Evolutionary conservation across 1,284 basidiomycete species (phyloP), one percentile per base, ranked within the genome.

Genomic region (Cerioporus squamosus): DNA sequence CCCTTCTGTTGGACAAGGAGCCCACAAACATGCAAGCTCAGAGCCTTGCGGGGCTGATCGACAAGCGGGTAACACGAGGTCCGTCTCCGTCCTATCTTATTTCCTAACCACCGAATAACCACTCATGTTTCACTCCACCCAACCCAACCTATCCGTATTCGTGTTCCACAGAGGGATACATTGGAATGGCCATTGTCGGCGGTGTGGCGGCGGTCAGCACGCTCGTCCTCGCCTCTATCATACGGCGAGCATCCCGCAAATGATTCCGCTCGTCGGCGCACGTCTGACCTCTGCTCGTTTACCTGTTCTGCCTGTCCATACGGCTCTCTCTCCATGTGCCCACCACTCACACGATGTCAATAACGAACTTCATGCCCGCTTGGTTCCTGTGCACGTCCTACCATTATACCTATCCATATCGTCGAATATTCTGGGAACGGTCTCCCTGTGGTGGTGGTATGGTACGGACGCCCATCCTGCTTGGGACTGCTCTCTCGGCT

Each of bases 11-110:
- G 48, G 92, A 94, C 65, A 95, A 95, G 72, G 97, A 99, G 74
- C 97, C 97, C 0, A 81, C 87, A 53, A 99, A 99, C 72, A 76
- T 98, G 66, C 97, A 99, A 76, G 94, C 95, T 9, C 90, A 93
- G 67, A 95, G 93, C 62, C 81, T 99, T 45, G 83, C 82, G 5
- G 79, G 83, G 42, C 81, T 99, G 50, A 97, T 99, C 62, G 96
- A 99, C 62, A 84, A 87, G 66, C 93, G 90, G 23, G 90, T 97
- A 40, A 83, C 92, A 44, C 85, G 87, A 80, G 97, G 95, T 94
- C 63, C 57, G 81, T 75, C n/a, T 31, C 46, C 43, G 17, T 43
- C 49, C 24, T 29, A 43, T 33, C n/a, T n/a, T n/a, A n/a, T n/a
- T n/a, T n/a, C n/a, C n/a, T n/a, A 29, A 29, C 6, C 9, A 9